phyloP scores from a whole-genome alignment of 2,329 filamentous ascomycete species.

The Penicillium occitanis region DNA sequence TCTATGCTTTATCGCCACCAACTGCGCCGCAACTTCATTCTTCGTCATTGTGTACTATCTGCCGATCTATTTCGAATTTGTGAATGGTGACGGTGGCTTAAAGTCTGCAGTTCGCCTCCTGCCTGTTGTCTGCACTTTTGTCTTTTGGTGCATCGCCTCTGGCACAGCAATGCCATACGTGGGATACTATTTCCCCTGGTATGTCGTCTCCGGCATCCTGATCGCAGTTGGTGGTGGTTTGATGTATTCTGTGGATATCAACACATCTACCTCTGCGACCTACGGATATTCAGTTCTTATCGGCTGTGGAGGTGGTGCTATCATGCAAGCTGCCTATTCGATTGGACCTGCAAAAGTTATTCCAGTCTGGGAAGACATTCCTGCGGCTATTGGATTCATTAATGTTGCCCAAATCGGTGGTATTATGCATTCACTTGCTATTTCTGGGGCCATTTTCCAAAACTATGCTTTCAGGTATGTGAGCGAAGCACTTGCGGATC shows the following conservation, averaged over 20 bases:
- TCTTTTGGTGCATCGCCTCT: not conserved
- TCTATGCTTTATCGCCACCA: not conserved
- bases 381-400: slow-evolving; percentile 1
- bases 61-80: not conserved
- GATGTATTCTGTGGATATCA: not conserved
- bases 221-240: not conserved
- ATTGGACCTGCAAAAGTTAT: slow-evolving; percentile 24
- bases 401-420: slow-evolving; percentile 5
- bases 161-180: not conserved
- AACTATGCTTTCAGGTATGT: not conserved
- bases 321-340: slow-evolving; percentile 25
- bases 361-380: not conserved
- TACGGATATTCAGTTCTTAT: slow-evolving; percentile 30
- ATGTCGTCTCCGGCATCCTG: not conserved
- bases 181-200: not conserved
- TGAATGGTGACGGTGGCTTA: not conserved
- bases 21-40: not conserved
- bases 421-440: not conserved
- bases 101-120: not conserved
- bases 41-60: not conserved
- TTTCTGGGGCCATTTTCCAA: not conserved
- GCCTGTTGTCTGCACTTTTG: not conserved
- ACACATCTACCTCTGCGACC: slow-evolving; percentile 24
- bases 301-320: slow-evolving; percentile 26
- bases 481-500: not conserved